These are phyloP conservation scores for Rhamnella rubrinervis DNA, from an alignment of 331 rosid species.

Conservation along the genomic window DNA sequence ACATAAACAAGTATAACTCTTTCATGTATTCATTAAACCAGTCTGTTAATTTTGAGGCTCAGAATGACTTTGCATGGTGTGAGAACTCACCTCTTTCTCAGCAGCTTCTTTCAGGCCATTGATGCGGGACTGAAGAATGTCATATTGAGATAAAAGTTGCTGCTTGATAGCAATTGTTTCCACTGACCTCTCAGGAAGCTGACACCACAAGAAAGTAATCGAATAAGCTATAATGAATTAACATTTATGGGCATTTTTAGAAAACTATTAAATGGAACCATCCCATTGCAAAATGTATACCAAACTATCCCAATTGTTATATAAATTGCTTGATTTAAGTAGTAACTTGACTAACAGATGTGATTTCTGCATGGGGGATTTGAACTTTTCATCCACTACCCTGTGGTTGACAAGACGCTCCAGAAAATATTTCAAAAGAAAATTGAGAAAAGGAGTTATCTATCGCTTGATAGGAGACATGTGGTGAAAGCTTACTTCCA, in stretches of 20 bases:
- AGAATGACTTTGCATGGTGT: background rate
- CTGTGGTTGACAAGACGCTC: too few species aligned
- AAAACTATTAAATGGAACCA: background rate
- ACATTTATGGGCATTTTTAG: background rate
- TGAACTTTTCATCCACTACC: too few species aligned
- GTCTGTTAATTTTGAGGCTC: background rate
- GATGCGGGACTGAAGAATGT: slow-evolving; percentile 82
- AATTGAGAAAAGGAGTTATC: too few species aligned
- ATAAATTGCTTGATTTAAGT: too few species aligned
- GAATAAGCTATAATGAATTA: slow-evolving; percentile 15
- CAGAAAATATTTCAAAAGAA: too few species aligned
- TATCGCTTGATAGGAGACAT: too few species aligned
- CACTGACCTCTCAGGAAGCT: slow-evolving; percentile 86
- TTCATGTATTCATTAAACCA: slow-evolving; percentile 12
- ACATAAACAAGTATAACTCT: slow-evolving; percentile 19
- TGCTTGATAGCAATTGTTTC: slow-evolving; percentile 80
- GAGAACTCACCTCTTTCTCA: slow-evolving; percentile 72
- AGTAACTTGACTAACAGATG: too few species aligned
- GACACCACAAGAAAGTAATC: slow-evolving; percentile 14
- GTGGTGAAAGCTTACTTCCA: too few species aligned
- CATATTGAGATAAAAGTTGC: slow-evolving; percentile 88
- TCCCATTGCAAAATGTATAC: too few species aligned
- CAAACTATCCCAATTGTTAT: too few species aligned
- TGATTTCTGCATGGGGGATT: too few species aligned
- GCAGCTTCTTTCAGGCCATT: slow-evolving; percentile 81